Percentiles rank a stretch among this genome's conserved stretches.
These are phyloP conservation scores for Rhynchospora tenuis DNA, from an alignment of 176 grass and related monocot species.

Conservation along the genomic window DNA sequence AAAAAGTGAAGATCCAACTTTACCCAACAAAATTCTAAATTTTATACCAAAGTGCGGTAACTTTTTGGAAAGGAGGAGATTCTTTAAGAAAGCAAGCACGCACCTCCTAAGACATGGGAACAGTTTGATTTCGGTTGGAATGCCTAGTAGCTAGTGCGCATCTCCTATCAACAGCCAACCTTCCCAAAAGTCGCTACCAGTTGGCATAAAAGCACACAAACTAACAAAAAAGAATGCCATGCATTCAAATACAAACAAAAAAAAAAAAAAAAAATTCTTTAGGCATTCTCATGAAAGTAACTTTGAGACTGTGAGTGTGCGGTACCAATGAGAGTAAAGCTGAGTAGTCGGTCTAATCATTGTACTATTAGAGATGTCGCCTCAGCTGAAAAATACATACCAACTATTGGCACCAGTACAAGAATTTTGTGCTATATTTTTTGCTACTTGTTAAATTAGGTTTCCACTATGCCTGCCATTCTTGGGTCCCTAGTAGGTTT, in stretches of 20 bases:
- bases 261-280: background rate
- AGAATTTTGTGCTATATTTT: background rate
- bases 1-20: background rate
- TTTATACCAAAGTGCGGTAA: background rate
- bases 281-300: background rate
- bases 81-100: background rate
- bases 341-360: background rate
- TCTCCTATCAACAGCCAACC: background rate
- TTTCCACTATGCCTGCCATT: slow-evolving; percentile 3
- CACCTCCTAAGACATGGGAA: slow-evolving; percentile 1
- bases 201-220: background rate
- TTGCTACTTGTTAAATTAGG: slow-evolving; percentile 4
- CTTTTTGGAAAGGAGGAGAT: background rate
- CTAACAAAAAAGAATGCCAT: background rate
- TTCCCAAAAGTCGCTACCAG: background rate
- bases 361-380: background rate
- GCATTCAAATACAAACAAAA: slow-evolving; percentile 1
- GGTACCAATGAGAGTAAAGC: background rate
- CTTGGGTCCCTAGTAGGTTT: background rate
- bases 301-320: background rate
- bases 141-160: background rate
- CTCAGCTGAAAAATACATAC: background rate
- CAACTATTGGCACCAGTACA: background rate
- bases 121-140: background rate
- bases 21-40: background rate